Base-by-base conservation (phyloP, 805 yeast species). In the Lipomyces chichibuensis region DNA sequence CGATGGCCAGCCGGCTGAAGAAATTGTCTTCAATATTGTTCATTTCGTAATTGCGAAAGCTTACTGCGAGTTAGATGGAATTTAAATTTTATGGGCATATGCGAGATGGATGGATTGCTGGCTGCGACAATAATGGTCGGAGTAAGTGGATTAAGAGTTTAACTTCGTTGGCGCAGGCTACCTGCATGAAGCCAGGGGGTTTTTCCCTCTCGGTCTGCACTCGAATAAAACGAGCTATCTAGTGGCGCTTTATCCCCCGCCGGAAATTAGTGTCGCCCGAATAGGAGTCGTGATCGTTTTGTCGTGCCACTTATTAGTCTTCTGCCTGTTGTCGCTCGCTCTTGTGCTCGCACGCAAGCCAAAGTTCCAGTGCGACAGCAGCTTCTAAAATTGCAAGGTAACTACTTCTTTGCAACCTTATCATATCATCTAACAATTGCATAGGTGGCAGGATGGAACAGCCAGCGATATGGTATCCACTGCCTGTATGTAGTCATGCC, bases 401-500 rank as follows among this genome's bases (percentile, higher is more conserved):
- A 17, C 20, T n/a, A 8, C 20, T 43, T 17, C 23, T 7, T 6
- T 17, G 25, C 49, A 43, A 43, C 1, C 23, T n/a, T 43, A n/a
- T n/a, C 23, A 14, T 3, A 14, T 37, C 43, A n/a, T 43, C 49
- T 43, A 17, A n/a, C 20, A 8, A 3, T 37, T 5, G 49, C 8
- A 43, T 17, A 14, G n/a, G n/a, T 17, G 3, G 49, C 49, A 17
- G 9, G 8, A 43, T 43, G 49, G 49, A 43, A 17, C 20, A 7
- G 9, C 20, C 20, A n/a, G 23, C 23, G 20, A 17, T 17, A 43
- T 43, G 23, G 23, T n/a, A 17, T 43, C 64, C 70, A 14, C 64
- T 67, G 32, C 54, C 56, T 27, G 17, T 14, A 46, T 23, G 54
- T 57, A 65, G 52, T 8, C 59, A 58, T 46, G 70, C 67, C 14